Base-by-base conservation (phyloP, 2,329 filamentous ascomycete species). In the Dactylellina cionopaga region DNA sequence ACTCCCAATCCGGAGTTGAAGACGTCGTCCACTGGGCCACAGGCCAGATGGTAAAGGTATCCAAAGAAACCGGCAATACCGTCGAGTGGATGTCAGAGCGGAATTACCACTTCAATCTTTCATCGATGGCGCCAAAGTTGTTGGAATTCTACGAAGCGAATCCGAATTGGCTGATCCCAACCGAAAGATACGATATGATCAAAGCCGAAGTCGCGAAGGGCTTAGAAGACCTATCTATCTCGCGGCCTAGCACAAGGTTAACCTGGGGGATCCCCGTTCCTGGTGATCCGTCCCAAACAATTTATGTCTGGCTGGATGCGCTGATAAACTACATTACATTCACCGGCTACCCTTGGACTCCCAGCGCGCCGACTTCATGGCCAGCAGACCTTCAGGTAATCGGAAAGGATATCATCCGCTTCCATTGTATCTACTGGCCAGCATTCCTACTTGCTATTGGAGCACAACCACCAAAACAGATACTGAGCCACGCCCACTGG, bases 391-490 rank as follows among this genome's bases (percentile, higher is more conserved):
- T 95, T 15, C 95, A 99, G 46, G 88, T 99, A 24, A 89, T 99
- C 62, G 95, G 95, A 51, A 99, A 99, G 81, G 95, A 99, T 80
- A 99, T 99, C 75, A 84, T 96, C 65, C 90, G 92, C 15, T 99
- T 99, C 80, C 96, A 99, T 80, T 94, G 92, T 80, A 89, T 99
- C 49, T 99, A 99, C 83, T 99, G 96, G 95, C 95, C 95, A 0
- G 95, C 95, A 2, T 90, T 99, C 76, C 87, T 99, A 13, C 90
- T 99, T 85, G 94, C 95, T 1, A 83, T 97, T 11, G 88, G 89
- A 55, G 84, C 98, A 3, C 90, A 92, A 0, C 83, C 91, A 0
- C 92, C 95, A 0, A 89, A 88, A 78, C 88, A 88, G 74, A 86
- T 99, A 29, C 83, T 99, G 1, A 92, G 92, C 56, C 95, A 99